phyloP scores from a whole-genome alignment of 2,329 filamentous ascomycete species.

The Rhinocladiella similis region DNA sequence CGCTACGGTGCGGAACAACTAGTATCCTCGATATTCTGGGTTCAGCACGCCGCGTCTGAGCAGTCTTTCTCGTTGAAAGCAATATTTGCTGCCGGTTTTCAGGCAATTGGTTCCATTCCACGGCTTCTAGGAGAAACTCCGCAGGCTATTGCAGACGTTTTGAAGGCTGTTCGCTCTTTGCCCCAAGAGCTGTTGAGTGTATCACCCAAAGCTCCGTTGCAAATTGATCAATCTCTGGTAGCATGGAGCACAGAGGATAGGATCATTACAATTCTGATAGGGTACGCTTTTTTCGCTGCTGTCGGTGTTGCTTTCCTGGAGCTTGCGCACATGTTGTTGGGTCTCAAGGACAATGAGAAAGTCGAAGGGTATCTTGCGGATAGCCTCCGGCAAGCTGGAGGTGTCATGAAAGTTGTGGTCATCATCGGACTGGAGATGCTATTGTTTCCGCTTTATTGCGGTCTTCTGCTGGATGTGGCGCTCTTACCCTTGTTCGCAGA shows the following conservation, averaged over 20 bases:
- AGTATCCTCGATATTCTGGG: constrained; percentile 27
- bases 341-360: constrained; percentile 53
- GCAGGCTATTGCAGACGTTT: neutral
- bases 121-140: neutral
- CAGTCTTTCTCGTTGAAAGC: neutral
- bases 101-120: constrained; percentile 2
- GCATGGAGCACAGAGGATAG: constrained; percentile 70
- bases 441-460: constrained; percentile 93
- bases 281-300: constrained; percentile 75
- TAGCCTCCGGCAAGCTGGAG: constrained; percentile 85
- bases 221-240: constrained; percentile 57
- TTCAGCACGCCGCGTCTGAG: constrained; percentile 32
- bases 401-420: constrained; percentile 94
- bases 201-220: neutral
- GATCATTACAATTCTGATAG: constrained; percentile 72
- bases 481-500: constrained; percentile 85
- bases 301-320: constrained; percentile 78
- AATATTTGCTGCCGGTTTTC: neutral
- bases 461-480: constrained; percentile 82
- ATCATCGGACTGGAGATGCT: constrained; percentile 99
- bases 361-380: constrained; percentile 78
- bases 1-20: constrained; percentile 1
- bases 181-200: constrained; percentile 7
- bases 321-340: constrained; percentile 68
- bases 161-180: neutral